Percentiles rank a stretch among this genome's conserved stretches.
Conservation (phyloP, 2,329 filamentous ascomycete species). For the Nemania sp. region DNA sequence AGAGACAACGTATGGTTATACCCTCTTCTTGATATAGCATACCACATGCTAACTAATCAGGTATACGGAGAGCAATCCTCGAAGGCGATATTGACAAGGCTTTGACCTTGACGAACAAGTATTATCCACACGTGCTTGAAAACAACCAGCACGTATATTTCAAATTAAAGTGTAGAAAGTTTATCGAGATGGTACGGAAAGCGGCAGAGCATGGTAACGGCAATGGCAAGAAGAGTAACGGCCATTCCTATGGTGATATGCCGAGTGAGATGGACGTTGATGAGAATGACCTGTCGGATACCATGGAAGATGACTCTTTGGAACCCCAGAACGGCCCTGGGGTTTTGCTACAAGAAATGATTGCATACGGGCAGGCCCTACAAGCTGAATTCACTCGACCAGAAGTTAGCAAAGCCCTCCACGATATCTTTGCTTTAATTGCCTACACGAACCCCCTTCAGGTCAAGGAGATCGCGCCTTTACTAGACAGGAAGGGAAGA, state of each 20-base stretch:
- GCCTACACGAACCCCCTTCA: conserved; percentile 86
- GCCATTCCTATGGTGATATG: conserved; percentile 61
- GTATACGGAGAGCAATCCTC: conserved; percentile 86
- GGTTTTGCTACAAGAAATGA: conserved; percentile 73
- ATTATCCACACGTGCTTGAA: conserved; percentile 83
- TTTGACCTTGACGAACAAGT: conserved; percentile 80
- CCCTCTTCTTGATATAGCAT: background rate
- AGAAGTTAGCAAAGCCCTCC: conserved; percentile 78
- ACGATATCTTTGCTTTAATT: conserved; percentile 88
- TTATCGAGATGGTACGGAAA: conserved; percentile 91
- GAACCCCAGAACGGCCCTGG: conserved; percentile 47
- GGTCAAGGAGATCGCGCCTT: conserved; percentile 78
- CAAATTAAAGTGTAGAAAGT: conserved; percentile 87
- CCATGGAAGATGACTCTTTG: conserved; percentile 66
- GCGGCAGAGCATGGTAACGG: conserved; percentile 73
- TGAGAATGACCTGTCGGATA: conserved; percentile 58
- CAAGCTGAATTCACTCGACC: conserved; percentile 79
- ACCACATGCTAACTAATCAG: conserved; percentile 58
- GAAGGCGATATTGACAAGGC: conserved; percentile 93
- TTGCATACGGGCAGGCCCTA: conserved; percentile 83
- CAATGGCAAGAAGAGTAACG: conserved; percentile 58
- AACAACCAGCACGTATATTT: conserved; percentile 89
- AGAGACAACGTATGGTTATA: conserved; percentile 77
- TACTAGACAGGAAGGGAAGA: conserved; percentile 81
- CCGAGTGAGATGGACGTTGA: conserved; percentile 66